Conservation (phyloP, 2,329 filamentous ascomycete species). For the Myriosclerotinia curreyana region DNA sequence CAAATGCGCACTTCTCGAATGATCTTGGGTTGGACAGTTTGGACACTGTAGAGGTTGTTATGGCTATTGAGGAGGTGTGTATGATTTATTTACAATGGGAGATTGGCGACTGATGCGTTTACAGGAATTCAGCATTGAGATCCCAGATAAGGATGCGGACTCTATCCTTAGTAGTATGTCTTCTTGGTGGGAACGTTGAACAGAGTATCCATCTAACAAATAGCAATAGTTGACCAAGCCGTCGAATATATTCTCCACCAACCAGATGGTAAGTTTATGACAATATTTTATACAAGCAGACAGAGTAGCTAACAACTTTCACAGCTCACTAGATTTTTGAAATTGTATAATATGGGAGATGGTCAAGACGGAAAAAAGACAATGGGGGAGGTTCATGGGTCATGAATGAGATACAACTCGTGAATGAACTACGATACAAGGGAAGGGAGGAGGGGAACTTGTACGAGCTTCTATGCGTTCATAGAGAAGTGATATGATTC, state of each 20-base stretch:
- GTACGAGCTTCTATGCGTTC: slow-evolving; percentile 36
- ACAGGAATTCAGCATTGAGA: slow-evolving; percentile 69
- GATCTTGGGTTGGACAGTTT: slow-evolving; percentile 96
- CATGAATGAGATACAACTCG: slow-evolving; percentile 24
- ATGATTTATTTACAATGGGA: slow-evolving; percentile 9
- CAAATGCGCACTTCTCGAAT: slow-evolving; percentile 87
- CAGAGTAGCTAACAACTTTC: not conserved
- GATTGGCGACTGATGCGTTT: slow-evolving; percentile 34
- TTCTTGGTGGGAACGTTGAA: not conserved
- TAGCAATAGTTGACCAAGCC: slow-evolving; percentile 64
- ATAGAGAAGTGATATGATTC: slow-evolving; percentile 35
- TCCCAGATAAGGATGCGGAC: slow-evolving; percentile 76
- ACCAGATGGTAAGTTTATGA: slow-evolving; percentile 63
- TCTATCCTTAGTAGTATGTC: slow-evolving; percentile 71
- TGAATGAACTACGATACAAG: slow-evolving; percentile 21
- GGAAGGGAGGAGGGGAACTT: slow-evolving; percentile 27
- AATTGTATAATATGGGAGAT: slow-evolving; percentile 35
- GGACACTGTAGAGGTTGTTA: slow-evolving; percentile 98
- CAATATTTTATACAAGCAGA: not conserved
- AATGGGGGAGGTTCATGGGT: slow-evolving; percentile 25
- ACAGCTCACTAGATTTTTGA: slow-evolving; percentile 37
- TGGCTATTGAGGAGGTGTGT: slow-evolving; percentile 95
- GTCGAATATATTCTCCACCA: slow-evolving; percentile 72
- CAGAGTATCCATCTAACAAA: slow-evolving; percentile 12
- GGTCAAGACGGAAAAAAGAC: slow-evolving; percentile 19